Base-by-base conservation (phyloP, 1,284 basidiomycete genomes). In the Meira miltonrushii region DNA sequence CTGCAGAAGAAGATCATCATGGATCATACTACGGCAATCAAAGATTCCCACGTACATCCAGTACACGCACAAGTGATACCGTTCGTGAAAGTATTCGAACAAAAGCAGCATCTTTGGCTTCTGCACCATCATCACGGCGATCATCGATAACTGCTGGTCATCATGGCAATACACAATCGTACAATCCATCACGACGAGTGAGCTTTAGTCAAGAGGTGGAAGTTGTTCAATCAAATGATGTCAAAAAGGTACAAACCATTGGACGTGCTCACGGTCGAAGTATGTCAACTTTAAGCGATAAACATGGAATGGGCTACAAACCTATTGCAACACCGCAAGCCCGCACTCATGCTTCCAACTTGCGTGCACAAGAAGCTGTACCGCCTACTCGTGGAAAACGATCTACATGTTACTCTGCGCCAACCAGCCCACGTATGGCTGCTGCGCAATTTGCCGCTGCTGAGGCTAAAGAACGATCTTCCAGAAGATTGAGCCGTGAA, bases 401-500 rank as follows among this genome's bases (percentile, higher is more conserved):
- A 33, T 17, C 41, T 48, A 28, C 54, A n/a, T 38, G 39, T 55
- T 40, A 55, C 17, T 55, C 54, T 49, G 54, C 54, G 3, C 54
- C 54, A 15, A 43, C 52, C 17, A 58, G 51, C 23, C 46, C 46
- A 13, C 17, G 54, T 8, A 23, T 25, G 10, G 39, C 33, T 17
- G 17, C 39, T 52, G 5, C 21, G 23, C 40, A 11, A 25, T 44
- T 39, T 15, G 17, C 17, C 53, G 49, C 50, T 59, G 61, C 4
- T 62, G 67, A n/a, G 59, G 59, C 6, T 71, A 65, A 21, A 55
- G 67, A n/a, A 65, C 54, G 15, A 37, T 58, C n/a, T 17, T 54
- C 10, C 52, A 19, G 25, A 15, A 28, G 12, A 48, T 39, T 39
- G 39, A 53, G 37, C 21, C 37, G 28, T 33, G 52, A 38, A n/a